Conservation (phyloP, 176 grass and related monocot genomes). For the Bothriochloa decipiens region DNA sequence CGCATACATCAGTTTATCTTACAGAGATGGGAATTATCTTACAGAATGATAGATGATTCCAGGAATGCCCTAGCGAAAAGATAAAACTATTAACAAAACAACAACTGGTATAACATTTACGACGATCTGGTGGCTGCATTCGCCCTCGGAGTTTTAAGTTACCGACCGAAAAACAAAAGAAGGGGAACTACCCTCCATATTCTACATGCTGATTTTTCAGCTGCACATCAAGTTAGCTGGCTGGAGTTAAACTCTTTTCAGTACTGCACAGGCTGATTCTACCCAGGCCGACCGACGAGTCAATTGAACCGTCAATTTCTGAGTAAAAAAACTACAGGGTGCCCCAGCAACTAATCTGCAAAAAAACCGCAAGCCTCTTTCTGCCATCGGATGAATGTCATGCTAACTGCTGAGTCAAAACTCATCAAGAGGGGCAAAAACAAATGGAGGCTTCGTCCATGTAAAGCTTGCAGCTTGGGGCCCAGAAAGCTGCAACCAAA, state of each 20-base stretch:
- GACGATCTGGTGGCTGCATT: slow-evolving; percentile 20
- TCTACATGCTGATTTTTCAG: slow-evolving; percentile 43
- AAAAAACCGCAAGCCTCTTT: slow-evolving; percentile 34
- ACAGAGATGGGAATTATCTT: slow-evolving; percentile 36
- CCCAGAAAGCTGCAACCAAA: neutral
- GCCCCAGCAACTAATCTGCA: slow-evolving; percentile 26
- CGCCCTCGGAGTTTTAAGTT: slow-evolving; percentile 35
- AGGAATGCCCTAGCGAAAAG: slow-evolving; percentile 1
- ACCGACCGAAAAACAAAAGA: neutral
- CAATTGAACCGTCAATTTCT: slow-evolving; percentile 23
- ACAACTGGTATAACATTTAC: slow-evolving; percentile 19
- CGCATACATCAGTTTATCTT: slow-evolving; percentile 30
- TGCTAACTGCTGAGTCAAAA: slow-evolving; percentile 34
- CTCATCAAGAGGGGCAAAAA: slow-evolving; percentile 17
- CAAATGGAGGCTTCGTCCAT: slow-evolving; percentile 8
- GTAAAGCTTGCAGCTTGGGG: neutral
- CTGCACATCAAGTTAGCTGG: slow-evolving; percentile 38
- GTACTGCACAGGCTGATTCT: slow-evolving; percentile 41
- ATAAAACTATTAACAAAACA: slow-evolving; percentile 33
- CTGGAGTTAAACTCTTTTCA: slow-evolving; percentile 30
- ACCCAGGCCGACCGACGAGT: neutral
- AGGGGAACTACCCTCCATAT: slow-evolving; percentile 26
- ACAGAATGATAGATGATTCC: slow-evolving; percentile 34
- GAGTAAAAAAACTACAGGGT: slow-evolving; percentile 22
- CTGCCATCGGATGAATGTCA: slow-evolving; percentile 31